These are phyloP conservation scores for Aspergillus alliaceus DNA, from an alignment of 2,329 filamentous ascomycete genomes.

Conservation along the genomic window DNA sequence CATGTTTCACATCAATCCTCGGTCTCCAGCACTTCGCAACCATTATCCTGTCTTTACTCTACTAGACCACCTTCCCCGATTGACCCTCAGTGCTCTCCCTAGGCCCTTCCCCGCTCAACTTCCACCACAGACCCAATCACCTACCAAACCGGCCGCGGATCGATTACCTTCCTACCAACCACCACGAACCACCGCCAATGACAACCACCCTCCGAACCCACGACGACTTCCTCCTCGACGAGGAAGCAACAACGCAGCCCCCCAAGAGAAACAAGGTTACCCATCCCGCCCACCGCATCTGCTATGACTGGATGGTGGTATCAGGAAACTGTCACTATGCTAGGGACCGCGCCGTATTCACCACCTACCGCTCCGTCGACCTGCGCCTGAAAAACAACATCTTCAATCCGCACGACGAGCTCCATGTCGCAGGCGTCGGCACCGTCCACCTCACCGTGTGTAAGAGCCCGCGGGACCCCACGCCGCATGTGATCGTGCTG, in stretches of 20 bases:
- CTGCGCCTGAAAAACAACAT: constrained; percentile 19
- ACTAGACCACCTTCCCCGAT: neutral
- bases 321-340: constrained; percentile 34
- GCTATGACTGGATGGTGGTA: constrained; percentile 33
- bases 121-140: too few relatives aligned
- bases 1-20: neutral
- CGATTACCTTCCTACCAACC: too few relatives aligned
- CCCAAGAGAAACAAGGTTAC: constrained; percentile 11
- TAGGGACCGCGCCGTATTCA: constrained; percentile 32
- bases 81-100: too few relatives aligned
- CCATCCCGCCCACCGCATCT: constrained; percentile 38
- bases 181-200: neutral
- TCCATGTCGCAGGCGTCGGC: constrained; percentile 31
- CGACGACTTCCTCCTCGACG: constrained; percentile 8
- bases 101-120: neutral
- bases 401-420: constrained; percentile 24
- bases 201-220: constrained; percentile 7
- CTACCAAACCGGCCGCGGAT: too few relatives aligned
- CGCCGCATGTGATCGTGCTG: constrained; percentile 25
- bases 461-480: constrained; percentile 17
- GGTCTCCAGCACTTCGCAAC: neutral
- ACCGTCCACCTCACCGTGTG: constrained; percentile 31
- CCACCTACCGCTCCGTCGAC: constrained; percentile 27
- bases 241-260: constrained; percentile 1
- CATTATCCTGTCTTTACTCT: neutral